Conservation (phyloP, 306 rosid genomes). For the Sesbania bispinosa region DNA sequence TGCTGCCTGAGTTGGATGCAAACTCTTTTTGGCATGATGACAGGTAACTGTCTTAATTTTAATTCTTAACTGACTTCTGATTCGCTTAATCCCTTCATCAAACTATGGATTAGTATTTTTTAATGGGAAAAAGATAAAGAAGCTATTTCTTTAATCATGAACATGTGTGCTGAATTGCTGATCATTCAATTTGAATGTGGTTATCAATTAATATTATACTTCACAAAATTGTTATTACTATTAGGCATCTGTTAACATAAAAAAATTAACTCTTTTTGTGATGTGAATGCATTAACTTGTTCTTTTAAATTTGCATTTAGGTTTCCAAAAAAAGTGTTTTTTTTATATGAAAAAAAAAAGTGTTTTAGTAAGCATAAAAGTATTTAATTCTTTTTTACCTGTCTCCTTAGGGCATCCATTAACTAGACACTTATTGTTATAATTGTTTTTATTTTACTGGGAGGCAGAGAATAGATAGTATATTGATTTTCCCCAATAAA, state of each 20-base stretch:
- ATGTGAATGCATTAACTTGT: neutral
- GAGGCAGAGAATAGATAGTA: neutral
- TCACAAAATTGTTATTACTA: neutral
- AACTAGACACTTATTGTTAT: neutral
- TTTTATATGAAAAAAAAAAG: too few relatives aligned
- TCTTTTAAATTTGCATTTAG: too few relatives aligned
- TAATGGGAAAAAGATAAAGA: neutral
- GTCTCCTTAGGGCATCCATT: neutral
- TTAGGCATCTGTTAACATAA: neutral
- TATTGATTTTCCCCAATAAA: neutral
- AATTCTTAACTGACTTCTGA: slow-evolving; percentile 9
- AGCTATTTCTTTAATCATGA: neutral
- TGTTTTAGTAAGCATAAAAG: too few relatives aligned
- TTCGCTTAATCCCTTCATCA: neutral
- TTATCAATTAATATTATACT: neutral
- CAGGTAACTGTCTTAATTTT: slow-evolving; percentile 49
- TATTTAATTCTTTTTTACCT: neutral
- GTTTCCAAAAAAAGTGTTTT: too few relatives aligned
- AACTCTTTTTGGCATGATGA: slow-evolving; percentile 98
- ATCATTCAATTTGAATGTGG: neutral
- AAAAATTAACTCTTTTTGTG: neutral
- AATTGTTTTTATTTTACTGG: neutral
- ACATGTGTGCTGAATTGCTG: neutral
- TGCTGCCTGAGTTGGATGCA: slow-evolving; percentile 92
- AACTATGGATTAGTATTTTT: slow-evolving; percentile 2